phyloP scores from a whole-genome alignment of 2,329 filamentous ascomycete genomes.

The Dothiorella sarmentorum region DNA sequence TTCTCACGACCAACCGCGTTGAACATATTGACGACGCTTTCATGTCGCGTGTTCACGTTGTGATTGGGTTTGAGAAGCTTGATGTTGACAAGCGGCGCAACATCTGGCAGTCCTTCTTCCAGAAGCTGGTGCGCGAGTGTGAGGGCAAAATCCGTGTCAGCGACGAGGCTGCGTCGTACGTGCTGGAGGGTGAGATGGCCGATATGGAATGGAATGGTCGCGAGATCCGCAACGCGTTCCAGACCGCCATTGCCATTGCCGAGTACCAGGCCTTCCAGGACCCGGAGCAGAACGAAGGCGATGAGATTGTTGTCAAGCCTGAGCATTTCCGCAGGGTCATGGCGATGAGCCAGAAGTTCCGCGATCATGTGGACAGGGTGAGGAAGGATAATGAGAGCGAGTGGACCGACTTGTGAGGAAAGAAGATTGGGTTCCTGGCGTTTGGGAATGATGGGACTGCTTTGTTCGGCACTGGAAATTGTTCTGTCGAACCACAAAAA shows the following conservation, averaged over 20 bases:
- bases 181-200: not conserved
- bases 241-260: conserved; percentile 23
- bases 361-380: not conserved
- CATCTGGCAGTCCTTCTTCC: not conserved
- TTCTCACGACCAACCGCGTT: conserved; percentile 35
- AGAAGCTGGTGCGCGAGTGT: not conserved
- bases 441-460: too few relatives aligned
- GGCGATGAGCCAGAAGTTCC: not conserved
- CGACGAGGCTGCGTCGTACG: not conserved
- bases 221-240: conserved; percentile 24
- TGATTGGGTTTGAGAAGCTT: conserved; percentile 20
- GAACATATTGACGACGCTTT: conserved; percentile 26
- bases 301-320: not conserved
- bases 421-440: too few relatives aligned
- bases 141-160: not conserved
- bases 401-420: too few relatives aligned
- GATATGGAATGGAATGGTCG: conserved; percentile 20
- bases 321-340: not conserved
- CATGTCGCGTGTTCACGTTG: conserved; percentile 14
- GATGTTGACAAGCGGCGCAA: not conserved
- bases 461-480: too few relatives aligned
- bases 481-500: too few relatives aligned
- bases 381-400: not conserved
- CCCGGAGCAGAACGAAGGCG: not conserved
- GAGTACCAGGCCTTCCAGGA: conserved; percentile 14